Conservation (phyloP, 192 early-diverging fungal genomes). For the Coemansia sp. region DNA sequence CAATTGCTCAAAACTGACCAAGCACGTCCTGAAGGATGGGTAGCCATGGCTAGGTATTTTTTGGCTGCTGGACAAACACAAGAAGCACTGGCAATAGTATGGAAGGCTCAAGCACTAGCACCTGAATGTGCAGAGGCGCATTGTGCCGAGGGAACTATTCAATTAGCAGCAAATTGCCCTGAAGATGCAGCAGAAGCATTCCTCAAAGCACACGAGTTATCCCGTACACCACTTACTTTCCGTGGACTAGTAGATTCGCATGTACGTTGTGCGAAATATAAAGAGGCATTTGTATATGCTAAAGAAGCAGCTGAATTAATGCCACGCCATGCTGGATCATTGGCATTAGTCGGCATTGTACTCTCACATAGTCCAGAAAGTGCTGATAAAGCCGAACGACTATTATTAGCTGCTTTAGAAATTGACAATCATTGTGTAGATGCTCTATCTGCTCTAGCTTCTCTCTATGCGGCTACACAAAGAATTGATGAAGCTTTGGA, state of each 20-base stretch:
- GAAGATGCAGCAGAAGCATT: slow-evolving; percentile 28
- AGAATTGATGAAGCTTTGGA: slow-evolving; percentile 9
- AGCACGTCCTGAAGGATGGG: slow-evolving; percentile 37
- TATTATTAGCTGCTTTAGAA: slow-evolving; percentile 28
- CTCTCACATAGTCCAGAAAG: slow-evolving; percentile 42
- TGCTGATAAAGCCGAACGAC: slow-evolving; percentile 22
- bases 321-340: slow-evolving; percentile 23
- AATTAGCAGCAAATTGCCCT: slow-evolving; percentile 17
- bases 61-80: slow-evolving; percentile 18
- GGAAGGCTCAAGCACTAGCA: slow-evolving; percentile 45
- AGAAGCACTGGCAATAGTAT: slow-evolving; percentile 41
- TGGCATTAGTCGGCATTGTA: slow-evolving; percentile 38
- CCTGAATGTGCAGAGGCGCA: slow-evolving; percentile 24
- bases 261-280: slow-evolving; percentile 21
- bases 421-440: slow-evolving; percentile 17
- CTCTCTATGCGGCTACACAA: slow-evolving; percentile 24
- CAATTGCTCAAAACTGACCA: slow-evolving; percentile 33
- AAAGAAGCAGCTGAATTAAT: slow-evolving; percentile 35
- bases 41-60: slow-evolving; percentile 46
- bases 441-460: slow-evolving; percentile 35
- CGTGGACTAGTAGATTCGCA: slow-evolving; percentile 16
- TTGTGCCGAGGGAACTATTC: slow-evolving; percentile 31
- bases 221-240: slow-evolving; percentile 17
- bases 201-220: slow-evolving; percentile 25
- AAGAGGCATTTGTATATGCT: slow-evolving; percentile 42